Percentiles rank a stretch among this genome's conserved stretches.
Evolutionary conservation across 75 land plant genomes (phyloP).

Genomic region (Selaginella moellendorffii): DNA sequence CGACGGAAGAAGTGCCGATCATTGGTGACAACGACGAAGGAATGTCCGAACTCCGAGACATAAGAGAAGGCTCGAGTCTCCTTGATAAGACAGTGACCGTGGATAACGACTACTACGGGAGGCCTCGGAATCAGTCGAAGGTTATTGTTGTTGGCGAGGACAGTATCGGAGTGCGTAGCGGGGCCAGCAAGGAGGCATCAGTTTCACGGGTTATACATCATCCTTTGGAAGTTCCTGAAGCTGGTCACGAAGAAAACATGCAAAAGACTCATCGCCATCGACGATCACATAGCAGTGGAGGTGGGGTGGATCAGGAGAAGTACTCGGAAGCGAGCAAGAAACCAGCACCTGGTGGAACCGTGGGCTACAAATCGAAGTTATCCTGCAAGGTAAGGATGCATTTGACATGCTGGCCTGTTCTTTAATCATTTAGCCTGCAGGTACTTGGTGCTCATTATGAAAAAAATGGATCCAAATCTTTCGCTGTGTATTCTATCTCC

Average conservation of each 20-base stretch:
- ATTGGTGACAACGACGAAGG: too few relatives aligned
- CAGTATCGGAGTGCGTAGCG: background rate
- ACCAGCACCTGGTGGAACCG: background rate
- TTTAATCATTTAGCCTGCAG: too few relatives aligned
- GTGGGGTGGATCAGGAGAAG: background rate
- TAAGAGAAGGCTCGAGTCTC: background rate
- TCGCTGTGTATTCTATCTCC: constrained; percentile 89
- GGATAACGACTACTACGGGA: background rate
- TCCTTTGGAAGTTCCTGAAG: background rate
- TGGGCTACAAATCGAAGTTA: background rate
- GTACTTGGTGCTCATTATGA: constrained; percentile 96
- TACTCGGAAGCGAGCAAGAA: background rate
- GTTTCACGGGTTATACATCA: constrained; percentile 6
- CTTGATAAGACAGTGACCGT: background rate
- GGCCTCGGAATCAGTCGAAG: background rate
- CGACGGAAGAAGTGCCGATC: background rate
- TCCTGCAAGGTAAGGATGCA: background rate
- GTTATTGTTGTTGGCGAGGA: background rate
- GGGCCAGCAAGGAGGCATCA: too few relatives aligned
- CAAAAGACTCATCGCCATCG: background rate
- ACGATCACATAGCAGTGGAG: background rate
- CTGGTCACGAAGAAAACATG: background rate
- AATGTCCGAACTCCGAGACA: background rate
- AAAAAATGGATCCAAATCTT: constrained; percentile 72
- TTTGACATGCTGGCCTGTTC: too few relatives aligned